These are phyloP conservation scores for Acanthamoeba lugdunensis DNA, from an alignment of 208 protist genomes.

Conservation along the genomic window DNA sequence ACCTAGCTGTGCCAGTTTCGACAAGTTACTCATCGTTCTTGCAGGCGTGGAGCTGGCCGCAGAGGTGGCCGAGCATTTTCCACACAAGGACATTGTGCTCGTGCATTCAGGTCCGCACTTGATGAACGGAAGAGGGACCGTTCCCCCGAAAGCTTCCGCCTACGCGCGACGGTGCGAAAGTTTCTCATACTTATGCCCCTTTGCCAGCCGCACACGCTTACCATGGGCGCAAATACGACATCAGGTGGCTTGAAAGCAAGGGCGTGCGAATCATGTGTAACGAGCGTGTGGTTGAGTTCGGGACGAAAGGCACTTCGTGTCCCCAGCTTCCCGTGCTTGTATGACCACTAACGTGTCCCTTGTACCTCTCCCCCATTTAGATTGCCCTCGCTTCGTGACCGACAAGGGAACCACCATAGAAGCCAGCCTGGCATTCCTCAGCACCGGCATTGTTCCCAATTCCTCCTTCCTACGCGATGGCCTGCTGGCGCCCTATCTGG, in stretches of 20 bases:
- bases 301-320: constrained; percentile 8
- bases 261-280: constrained; percentile 74
- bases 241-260: constrained; percentile 36
- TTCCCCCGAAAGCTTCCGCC: background rate
- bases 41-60: constrained; percentile 82
- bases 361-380: background rate
- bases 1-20: background rate
- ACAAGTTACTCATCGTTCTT: too few relatives aligned
- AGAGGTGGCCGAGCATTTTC: constrained; percentile 78
- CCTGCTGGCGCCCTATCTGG: background rate
- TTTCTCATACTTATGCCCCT: background rate
- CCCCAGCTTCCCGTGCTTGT: background rate
- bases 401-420: constrained; percentile 76
- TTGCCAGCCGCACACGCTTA: background rate
- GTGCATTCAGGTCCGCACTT: constrained; percentile 76
- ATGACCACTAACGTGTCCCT: background rate
- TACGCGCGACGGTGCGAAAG: background rate
- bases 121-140: constrained; percentile 67
- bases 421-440: constrained; percentile 74
- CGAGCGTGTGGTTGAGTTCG: constrained; percentile 74
- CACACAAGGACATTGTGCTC: constrained; percentile 74
- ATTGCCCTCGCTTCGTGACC: constrained; percentile 64
- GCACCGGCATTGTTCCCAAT: constrained; percentile 78
- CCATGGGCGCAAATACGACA: background rate
- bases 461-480: constrained; percentile 64